Evolutionary conservation across 495 filamentous ascomycete genomes (phyloP), one percentile per base, ranked within the genome.

Genomic region (Neurospora sp.): DNA sequence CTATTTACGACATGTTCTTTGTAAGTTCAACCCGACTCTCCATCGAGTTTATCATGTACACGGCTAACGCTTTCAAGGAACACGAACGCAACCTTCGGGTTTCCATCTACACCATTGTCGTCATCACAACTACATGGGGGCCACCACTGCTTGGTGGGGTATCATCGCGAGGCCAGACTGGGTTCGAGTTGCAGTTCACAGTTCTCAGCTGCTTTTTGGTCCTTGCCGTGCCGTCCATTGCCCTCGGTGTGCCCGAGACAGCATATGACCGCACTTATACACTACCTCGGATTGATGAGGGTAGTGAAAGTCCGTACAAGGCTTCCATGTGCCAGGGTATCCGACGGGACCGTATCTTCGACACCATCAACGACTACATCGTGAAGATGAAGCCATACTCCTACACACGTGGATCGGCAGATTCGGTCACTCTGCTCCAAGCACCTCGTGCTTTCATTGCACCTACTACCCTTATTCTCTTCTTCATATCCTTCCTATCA

Each of bases 1-100:
- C 81, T 1, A 85, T 88, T 42, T 80, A 84, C 61, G 86, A 88
- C 72, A 85, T 84, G 2, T 88, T 81, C 74, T 87, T 86, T 75
- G 86, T 87, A 74, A 78, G 84, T 76, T 39, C 12, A 40, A 7
- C 38, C n/a, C 59, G 10, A 39, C 12, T 44, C 53, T 22, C 12
- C 47, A 22, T 20, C 3, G 20, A 71, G n/a, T 5, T 14, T 27
- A 44, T 39, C 40, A 41, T 39, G 37, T 16, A 47, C 68, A 70
- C 14, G 68, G 76, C 79, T 76, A 37, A 81, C 47, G 69, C 31
- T 47, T 37, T 70, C 4, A 22, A 87, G 86, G 83, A 85, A 73
- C 85, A 87, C 71, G 82, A 87, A 70, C 80, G 85, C 39, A 73
- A 77, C 47, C 38, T 77, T 1, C 80, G 80, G 39, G 76, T 83